Evolutionary conservation across 1,139 yeast genomes (phyloP), one percentile per base, ranked within the genome.

Genomic region (Debaryomyces singareniensis): DNA sequence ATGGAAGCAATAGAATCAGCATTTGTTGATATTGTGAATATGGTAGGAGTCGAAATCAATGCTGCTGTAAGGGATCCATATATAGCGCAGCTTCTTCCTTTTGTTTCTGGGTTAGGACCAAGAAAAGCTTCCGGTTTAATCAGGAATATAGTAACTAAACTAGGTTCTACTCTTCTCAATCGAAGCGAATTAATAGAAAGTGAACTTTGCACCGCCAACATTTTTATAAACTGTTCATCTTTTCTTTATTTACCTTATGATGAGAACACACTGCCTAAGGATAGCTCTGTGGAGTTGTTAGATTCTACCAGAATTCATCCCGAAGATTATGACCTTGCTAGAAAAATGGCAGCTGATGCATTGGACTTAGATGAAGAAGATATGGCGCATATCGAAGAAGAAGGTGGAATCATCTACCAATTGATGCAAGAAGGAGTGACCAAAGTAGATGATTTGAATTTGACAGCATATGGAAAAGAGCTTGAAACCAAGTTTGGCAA

Each of bases 231-330:
- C 53, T 86, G 96, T 52, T 86, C 97, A 0, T 83, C 95, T 20
- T 91, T 91, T 62, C 62, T 91, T 51, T 77, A 77, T 45, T 81
- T 91, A 39, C 91, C 95, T 1, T 78, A 78, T 55, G 75, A 71
- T 29, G 84, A 77, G 35, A 51, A 58, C 11, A 48, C 55, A 14
- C 46, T 68, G 37, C 51, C 61, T 25, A 63, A 68, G 35, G 77
- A 81, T 68, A 44, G 78, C 57, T 44, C 78, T 25, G 74, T 83
- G 25, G 97, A 91, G 47, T 67, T 84, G 30, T 68, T 91, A 40
- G 99, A 91, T 57, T 89, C 94, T 22, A 91, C 98, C 0, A 75
- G 98, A 60, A 87, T 93, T 27, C 99, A 91, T 47, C 98, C 98
- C 3, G 97, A 93, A 56, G 98, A 91, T 57, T 91, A 91, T 51